phyloP scores from a whole-genome alignment of 306 rosid genomes.

The Heteromeles arbutifolia region DNA sequence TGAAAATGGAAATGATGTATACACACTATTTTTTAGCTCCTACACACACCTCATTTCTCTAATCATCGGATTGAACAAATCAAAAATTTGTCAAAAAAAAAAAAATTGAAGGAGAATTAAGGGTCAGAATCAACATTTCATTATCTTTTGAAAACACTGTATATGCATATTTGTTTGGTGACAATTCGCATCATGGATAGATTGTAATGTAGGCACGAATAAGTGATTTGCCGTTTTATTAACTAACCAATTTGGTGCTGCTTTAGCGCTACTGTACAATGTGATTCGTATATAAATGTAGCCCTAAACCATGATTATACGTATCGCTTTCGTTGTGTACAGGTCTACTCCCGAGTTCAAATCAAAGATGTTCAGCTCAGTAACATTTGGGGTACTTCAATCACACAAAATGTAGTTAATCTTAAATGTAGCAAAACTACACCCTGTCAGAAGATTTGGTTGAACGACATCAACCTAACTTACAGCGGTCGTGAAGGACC shows the following conservation, averaged over 20 bases:
- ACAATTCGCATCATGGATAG: no score
- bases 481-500: neutral
- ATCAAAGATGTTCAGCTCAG: slow-evolving; percentile 1
- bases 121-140: no score
- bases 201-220: no score
- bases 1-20: no score
- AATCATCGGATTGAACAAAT: no score
- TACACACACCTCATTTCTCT: no score
- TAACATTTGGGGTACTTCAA: slow-evolving; percentile 13
- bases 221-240: neutral
- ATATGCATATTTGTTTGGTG: no score
- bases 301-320: no score
- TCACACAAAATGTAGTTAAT: neutral
- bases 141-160: no score
- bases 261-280: neutral
- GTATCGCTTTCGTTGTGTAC: neutral
- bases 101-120: no score
- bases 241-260: neutral
- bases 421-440: slow-evolving; percentile 12
- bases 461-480: slow-evolving; percentile 3
- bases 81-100: no score
- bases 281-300: neutral
- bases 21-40: no score
- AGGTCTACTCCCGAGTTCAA: slow-evolving; percentile 7
- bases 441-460: slow-evolving; percentile 15